phyloP scores from a whole-genome alignment of 75 land plant species.

The Larix kaempferi region DNA sequence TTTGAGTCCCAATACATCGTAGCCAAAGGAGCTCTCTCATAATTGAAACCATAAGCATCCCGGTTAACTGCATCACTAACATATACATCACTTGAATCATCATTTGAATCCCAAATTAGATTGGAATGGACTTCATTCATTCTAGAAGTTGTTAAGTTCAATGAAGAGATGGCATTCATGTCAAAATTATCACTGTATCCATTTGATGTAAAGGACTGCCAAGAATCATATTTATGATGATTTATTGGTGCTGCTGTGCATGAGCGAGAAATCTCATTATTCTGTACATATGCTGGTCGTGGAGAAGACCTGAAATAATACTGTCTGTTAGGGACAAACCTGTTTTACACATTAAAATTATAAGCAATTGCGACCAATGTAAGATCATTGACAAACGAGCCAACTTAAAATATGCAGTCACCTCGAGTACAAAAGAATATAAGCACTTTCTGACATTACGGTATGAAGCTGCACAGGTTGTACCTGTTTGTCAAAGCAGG shows the following conservation, averaged over 20 bases:
- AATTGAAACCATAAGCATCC: slow-evolving; percentile 3
- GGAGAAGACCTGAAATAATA: slow-evolving; percentile 8
- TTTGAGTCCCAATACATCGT: slow-evolving; percentile 5
- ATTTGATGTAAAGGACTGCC: not conserved
- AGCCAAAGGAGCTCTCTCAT: not conserved
- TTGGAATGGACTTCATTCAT: slow-evolving; percentile 1
- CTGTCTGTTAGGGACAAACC: not conserved
- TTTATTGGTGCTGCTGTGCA: not conserved
- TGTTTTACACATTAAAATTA: not conserved
- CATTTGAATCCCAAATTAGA: not conserved
- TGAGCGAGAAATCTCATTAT: not conserved
- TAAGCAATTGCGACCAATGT: not conserved
- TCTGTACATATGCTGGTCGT: slow-evolving; percentile 1
- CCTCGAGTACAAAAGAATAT: slow-evolving; percentile 89
- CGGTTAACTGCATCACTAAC: not conserved
- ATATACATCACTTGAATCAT: not conserved
- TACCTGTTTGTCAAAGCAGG: slow-evolving; percentile 43
- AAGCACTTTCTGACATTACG: slow-evolving; percentile 80
- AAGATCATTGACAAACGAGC: not conserved
- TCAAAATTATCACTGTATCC: not conserved
- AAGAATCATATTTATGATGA: slow-evolving; percentile 1
- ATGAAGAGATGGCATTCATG: not conserved
- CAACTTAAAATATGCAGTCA: slow-evolving; percentile 15
- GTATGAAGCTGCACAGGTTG: slow-evolving; percentile 56
- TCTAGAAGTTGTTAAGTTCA: not conserved